Base-by-base conservation (phyloP, 495 filamentous ascomycete genomes). In the Aspergillus heteromorphus region DNA sequence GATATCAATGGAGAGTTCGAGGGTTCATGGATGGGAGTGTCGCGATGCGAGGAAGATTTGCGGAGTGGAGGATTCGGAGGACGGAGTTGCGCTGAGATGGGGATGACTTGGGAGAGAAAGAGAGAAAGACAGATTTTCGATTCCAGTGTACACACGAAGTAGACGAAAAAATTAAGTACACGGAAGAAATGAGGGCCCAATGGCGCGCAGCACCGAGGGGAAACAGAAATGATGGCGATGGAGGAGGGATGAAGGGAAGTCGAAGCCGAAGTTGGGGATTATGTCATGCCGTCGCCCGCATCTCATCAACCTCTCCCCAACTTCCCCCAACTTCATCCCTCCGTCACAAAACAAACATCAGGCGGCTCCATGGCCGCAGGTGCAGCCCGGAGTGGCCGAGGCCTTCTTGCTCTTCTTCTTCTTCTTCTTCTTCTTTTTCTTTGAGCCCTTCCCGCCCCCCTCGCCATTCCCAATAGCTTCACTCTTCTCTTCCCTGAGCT, bases 281-380 rank as follows among this genome's bases (percentile, higher is more conserved):
- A 45, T 45, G 42, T 45, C 42, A 45, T 27, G 42, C 42, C 14
- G 42, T 27, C 42, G n/a, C n/a, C n/a, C n/a, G n/a, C n/a, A n/a
- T n/a, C n/a, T n/a, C n/a, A n/a, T n/a, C n/a, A n/a, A n/a, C n/a
- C n/a, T n/a, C n/a, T n/a, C n/a, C n/a, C n/a, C n/a, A n/a, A n/a
- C n/a, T n/a, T n/a, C n/a, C n/a, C n/a, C n/a, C n/a, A n/a, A n/a
- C n/a, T n/a, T n/a, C n/a, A n/a, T n/a, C n/a, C n/a, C n/a, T n/a
- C n/a, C n/a, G n/a, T n/a, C n/a, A n/a, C n/a, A n/a, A n/a, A n/a
- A n/a, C n/a, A n/a, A n/a, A n/a, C n/a, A n/a, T n/a, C n/a, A n/a
- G n/a, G n/a, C n/a, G n/a, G n/a, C n/a, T n/a, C n/a, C n/a, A n/a
- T n/a, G n/a, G n/a, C n/a, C n/a, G n/a, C n/a, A n/a, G n/a, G n/a